Conservation (phyloP, 148 eudicot species). For the Pharnaceum exiguum region DNA sequence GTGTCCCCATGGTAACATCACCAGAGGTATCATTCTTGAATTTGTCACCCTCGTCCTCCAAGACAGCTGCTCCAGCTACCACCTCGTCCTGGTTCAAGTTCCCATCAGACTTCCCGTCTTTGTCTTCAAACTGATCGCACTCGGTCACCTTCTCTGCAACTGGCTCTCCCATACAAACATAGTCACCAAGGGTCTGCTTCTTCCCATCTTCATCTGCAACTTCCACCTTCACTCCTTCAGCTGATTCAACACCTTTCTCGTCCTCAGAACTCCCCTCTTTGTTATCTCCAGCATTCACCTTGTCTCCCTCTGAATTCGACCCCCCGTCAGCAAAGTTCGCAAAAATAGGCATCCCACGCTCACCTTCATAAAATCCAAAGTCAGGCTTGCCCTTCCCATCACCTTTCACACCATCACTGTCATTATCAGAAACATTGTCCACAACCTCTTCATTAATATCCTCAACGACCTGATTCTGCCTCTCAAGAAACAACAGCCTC, state of each 20-base stretch:
- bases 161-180: conserved; percentile 20
- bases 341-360: too few species aligned
- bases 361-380: neutral
- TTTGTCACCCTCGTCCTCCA: conserved; percentile 12
- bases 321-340: too few species aligned
- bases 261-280: conserved; percentile 8
- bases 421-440: conserved; percentile 77
- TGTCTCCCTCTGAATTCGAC: conserved; percentile 14
- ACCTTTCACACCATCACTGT: conserved; percentile 40
- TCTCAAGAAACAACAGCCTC: conserved; percentile 70
- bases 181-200: conserved; percentile 7
- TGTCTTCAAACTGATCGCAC: neutral
- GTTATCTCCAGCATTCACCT: conserved; percentile 8
- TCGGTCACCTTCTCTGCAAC: conserved; percentile 2
- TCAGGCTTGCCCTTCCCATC: neutral
- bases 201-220: conserved; percentile 5
- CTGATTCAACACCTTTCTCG: neutral
- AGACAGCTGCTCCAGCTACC: conserved; percentile 1
- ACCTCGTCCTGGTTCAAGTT: conserved; percentile 15
- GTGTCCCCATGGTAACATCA: neutral
- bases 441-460: conserved; percentile 66
- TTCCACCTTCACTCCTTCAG: neutral
- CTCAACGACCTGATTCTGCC: conserved; percentile 41
- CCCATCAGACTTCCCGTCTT: neutral
- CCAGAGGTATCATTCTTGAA: neutral